Percentiles rank a stretch among this genome's conserved stretches.
Conservation (phyloP, 176 grass and related monocot genomes). For the Bothriochloa decipiens region DNA sequence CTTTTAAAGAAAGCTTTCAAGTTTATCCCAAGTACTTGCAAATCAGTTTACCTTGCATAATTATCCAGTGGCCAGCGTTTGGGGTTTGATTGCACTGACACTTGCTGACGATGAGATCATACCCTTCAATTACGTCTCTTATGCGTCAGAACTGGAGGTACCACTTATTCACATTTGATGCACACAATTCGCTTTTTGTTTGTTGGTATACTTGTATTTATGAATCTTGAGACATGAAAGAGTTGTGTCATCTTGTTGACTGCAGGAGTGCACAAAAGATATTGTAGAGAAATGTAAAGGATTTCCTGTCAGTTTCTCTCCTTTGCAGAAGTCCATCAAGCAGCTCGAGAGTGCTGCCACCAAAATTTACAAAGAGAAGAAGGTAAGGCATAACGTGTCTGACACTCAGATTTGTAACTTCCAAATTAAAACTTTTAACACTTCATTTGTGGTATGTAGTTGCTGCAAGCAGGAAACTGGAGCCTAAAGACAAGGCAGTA, state of each 20-base stretch:
- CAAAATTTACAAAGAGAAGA: slow-evolving; percentile 60
- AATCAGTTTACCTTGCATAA: slow-evolving; percentile 11
- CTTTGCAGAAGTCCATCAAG: slow-evolving; percentile 70
- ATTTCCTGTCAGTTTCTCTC: slow-evolving; percentile 66
- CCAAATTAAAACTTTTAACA: not conserved
- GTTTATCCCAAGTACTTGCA: not conserved
- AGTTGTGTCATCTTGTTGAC: slow-evolving; percentile 6
- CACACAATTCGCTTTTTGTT: not conserved
- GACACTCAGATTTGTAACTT: not conserved
- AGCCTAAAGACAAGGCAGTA: slow-evolving; percentile 43
- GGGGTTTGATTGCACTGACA: slow-evolving; percentile 87
- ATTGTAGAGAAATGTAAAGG: slow-evolving; percentile 50
- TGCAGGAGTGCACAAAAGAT: slow-evolving; percentile 52
- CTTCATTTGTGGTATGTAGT: slow-evolving; percentile 40
- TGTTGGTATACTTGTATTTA: not conserved
- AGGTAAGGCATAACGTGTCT: slow-evolving; percentile 33
- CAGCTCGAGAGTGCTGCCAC: slow-evolving; percentile 61
- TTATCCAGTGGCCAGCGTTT: slow-evolving; percentile 71
- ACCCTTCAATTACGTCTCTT: slow-evolving; percentile 77
- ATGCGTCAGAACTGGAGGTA: slow-evolving; percentile 61
- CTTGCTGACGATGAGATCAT: slow-evolving; percentile 89
- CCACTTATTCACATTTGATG: slow-evolving; percentile 17
- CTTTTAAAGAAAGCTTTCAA: slow-evolving; percentile 2
- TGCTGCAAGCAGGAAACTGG: slow-evolving; percentile 56
- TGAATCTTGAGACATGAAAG: slow-evolving; percentile 30